Percentiles rank a stretch among this genome's conserved stretches.
These are phyloP conservation scores for Pneumocystis carinii DNA, from an alignment of 1,139 yeast genomes.

Conservation along the genomic window DNA sequence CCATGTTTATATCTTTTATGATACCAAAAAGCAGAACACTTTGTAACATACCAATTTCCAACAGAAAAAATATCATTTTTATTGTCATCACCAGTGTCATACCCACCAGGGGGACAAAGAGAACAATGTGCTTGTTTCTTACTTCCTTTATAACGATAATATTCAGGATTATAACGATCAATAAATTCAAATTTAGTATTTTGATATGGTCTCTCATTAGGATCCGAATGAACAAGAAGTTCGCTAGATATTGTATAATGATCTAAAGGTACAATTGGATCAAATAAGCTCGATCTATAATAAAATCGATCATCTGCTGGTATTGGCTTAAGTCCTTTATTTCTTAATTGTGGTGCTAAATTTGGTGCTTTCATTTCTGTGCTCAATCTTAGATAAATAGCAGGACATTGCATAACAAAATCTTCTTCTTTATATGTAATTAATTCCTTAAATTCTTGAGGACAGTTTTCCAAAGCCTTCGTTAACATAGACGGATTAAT, in stretches of 20 bases:
- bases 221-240: neutral
- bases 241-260: neutral
- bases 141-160: neutral
- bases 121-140: neutral
- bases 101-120: neutral
- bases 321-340: neutral
- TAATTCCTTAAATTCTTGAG: neutral
- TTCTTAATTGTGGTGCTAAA: neutral
- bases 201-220: neutral
- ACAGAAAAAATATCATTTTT: neutral
- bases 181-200: neutral
- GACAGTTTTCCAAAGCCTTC: neutral
- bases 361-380: neutral
- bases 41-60: neutral
- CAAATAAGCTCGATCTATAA: neutral
- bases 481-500: neutral
- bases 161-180: neutral
- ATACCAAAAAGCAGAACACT: neutral
- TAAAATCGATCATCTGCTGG: neutral
- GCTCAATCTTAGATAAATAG: neutral
- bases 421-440: neutral
- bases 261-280: neutral
- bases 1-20: neutral
- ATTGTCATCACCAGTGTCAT: neutral
- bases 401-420: neutral